Evolutionary conservation across 139 green algal genomes (phyloP).

Genomic region (Coelastrella sp.): DNA sequence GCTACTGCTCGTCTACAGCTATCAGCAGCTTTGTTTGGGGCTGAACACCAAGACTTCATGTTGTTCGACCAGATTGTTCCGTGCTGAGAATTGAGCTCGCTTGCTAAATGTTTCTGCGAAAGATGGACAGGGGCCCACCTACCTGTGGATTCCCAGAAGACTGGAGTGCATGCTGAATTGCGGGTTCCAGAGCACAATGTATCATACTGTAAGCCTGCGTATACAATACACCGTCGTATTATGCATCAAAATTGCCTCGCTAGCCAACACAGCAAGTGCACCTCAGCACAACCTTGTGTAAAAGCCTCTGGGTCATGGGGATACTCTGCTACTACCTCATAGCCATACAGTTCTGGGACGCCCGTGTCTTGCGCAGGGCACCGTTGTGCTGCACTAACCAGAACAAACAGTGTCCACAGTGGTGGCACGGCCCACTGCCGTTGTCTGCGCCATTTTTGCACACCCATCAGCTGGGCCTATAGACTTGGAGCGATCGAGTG

Average conservation of each 20-base stretch:
- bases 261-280: too few relatives aligned
- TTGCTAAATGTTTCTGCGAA: too few relatives aligned
- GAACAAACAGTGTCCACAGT: constrained; percentile 4
- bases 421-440: background rate
- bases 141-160: constrained; percentile 89
- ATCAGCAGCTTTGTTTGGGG: too few relatives aligned
- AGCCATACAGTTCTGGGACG: constrained; percentile 50
- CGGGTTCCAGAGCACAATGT: constrained; percentile 53
- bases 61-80: too few relatives aligned
- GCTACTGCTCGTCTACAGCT: too few relatives aligned
- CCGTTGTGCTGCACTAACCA: background rate
- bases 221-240: background rate
- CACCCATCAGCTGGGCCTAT: too few relatives aligned
- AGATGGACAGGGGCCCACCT: background rate
- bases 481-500: too few relatives aligned
- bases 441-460: too few relatives aligned
- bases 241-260: background rate
- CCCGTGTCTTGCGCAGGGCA: constrained; percentile 7
- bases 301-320: constrained; percentile 85
- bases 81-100: too few relatives aligned
- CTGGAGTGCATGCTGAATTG: constrained; percentile 61
- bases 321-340: constrained; percentile 70
- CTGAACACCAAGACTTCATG: background rate
- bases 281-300: too few relatives aligned
- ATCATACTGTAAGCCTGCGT: constrained; percentile 77